A percentile compares a stretch with the other conserved stretches of the same genome.
Evolutionary conservation across 2,329 filamentous ascomycete species (phyloP).

Genomic region (Cytospora mali): DNA sequence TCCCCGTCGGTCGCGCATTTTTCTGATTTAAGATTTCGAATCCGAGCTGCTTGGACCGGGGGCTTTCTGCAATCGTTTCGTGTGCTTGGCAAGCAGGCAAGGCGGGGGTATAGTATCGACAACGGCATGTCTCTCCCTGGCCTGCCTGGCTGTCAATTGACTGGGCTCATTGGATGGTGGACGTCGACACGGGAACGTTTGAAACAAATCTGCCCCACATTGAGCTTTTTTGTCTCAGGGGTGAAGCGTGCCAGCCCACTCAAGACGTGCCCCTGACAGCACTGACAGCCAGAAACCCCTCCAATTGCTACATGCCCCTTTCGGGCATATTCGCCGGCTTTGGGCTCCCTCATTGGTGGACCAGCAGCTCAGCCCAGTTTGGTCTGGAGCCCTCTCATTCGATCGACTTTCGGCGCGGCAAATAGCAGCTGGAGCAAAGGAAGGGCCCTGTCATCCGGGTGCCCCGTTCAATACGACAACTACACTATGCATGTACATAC

Average conservation of each 20-base stretch:
- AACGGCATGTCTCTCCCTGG: not conserved
- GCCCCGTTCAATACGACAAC: too few relatives aligned
- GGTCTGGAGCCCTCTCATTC: not conserved
- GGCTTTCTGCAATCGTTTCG: not conserved
- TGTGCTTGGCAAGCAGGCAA: not conserved
- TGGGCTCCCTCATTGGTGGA: constrained; percentile 21
- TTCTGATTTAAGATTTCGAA: not conserved
- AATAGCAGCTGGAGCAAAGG: constrained; percentile 8
- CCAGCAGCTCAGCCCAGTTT: constrained; percentile 12
- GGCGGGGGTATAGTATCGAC: not conserved
- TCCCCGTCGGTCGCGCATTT: not conserved
- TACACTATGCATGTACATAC: too few relatives aligned
- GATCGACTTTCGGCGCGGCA: not conserved
- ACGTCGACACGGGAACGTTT: not conserved
- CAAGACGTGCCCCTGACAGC: constrained; percentile 16
- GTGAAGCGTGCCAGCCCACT: not conserved
- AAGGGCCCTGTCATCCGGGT: too few relatives aligned
- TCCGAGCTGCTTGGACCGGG: not conserved
- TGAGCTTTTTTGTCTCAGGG: not conserved
- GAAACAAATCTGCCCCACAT: not conserved
- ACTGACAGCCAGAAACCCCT: not conserved
- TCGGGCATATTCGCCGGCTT: constrained; percentile 6
- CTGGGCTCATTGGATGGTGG: not conserved
- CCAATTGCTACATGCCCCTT: constrained; percentile 9
- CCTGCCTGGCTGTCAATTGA: not conserved